These are phyloP conservation scores for Pseudonitzschia multiseries DNA, from an alignment of 108 stramenopile species.

Conservation along the genomic window DNA sequence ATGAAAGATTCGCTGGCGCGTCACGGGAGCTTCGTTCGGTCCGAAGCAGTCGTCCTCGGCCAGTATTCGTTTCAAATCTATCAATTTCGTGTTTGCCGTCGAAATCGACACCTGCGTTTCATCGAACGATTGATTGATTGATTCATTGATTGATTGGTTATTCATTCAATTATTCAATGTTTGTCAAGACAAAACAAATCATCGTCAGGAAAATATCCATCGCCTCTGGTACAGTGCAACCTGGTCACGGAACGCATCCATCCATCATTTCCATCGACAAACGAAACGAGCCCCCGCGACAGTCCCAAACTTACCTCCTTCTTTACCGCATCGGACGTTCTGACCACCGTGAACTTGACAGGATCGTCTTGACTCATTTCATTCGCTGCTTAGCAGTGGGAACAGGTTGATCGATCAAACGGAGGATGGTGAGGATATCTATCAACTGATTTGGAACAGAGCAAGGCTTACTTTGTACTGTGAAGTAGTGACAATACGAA, in stretches of 20 bases:
- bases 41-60: slow-evolving; percentile 15
- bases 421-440: not conserved
- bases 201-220: not conserved
- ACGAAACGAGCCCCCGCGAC: not conserved
- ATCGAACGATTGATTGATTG: not conserved
- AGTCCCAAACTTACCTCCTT: slow-evolving; percentile 17
- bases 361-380: slow-evolving; percentile 5
- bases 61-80: slow-evolving; percentile 19
- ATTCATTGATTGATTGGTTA: too few species aligned
- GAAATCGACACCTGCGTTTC: slow-evolving; percentile 16
- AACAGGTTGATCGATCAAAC: not conserved
- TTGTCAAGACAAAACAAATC: not conserved
- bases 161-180: too few species aligned
- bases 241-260: not conserved
- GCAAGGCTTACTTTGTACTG: too few species aligned
- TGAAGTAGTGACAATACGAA: too few species aligned
- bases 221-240: not conserved
- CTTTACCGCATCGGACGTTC: slow-evolving; percentile 29
- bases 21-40: slow-evolving; percentile 2
- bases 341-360: slow-evolving; percentile 21
- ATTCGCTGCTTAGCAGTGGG: not conserved
- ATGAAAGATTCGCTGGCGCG: slow-evolving; percentile 74
- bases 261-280: not conserved
- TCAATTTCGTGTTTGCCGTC: slow-evolving; percentile 18
- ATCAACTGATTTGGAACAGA: too few species aligned